A percentile compares a stretch with the other conserved stretches of the same genome.
These are phyloP conservation scores for Aureobasidium pullulans DNA, from an alignment of 2,329 filamentous ascomycete genomes.

Conservation along the genomic window DNA sequence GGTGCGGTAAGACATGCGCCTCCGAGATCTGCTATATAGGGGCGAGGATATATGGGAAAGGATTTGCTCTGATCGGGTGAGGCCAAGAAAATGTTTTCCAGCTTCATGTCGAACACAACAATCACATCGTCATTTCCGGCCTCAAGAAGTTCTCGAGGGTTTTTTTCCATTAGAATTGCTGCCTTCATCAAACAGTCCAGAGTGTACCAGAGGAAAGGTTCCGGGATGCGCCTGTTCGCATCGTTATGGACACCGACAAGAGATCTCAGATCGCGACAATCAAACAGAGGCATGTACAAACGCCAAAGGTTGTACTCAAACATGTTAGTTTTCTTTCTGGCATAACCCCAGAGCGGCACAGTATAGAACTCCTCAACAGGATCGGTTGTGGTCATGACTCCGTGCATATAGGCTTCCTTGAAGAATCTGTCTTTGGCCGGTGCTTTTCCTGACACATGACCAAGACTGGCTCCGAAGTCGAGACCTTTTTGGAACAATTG, in stretches of 20 bases:
- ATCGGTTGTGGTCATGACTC: neutral
- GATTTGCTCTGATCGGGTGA: neutral
- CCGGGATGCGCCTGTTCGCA: neutral
- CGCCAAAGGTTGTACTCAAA: neutral
- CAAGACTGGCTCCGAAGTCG: neutral
- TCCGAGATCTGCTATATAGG: neutral
- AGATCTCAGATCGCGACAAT: neutral
- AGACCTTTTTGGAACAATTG: neutral
- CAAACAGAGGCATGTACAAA: neutral
- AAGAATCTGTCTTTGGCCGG: neutral
- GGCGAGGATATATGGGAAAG: neutral
- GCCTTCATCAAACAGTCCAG: neutral
- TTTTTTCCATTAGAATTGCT: neutral
- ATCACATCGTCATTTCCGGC: neutral
- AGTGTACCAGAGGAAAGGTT: slow-evolving; percentile 2
- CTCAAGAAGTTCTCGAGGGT: neutral
- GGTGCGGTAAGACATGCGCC: neutral
- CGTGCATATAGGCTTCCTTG: slow-evolving; percentile 1
- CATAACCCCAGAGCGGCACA: neutral
- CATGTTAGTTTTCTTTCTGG: neutral
- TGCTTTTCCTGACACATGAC: neutral
- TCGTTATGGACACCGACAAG: neutral
- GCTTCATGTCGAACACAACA: slow-evolving; percentile 3
- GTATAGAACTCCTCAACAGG: neutral
- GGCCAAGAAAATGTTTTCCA: neutral